Conservation (phyloP, 208 protist genomes). For the Trypanosoma platydactyli region DNA sequence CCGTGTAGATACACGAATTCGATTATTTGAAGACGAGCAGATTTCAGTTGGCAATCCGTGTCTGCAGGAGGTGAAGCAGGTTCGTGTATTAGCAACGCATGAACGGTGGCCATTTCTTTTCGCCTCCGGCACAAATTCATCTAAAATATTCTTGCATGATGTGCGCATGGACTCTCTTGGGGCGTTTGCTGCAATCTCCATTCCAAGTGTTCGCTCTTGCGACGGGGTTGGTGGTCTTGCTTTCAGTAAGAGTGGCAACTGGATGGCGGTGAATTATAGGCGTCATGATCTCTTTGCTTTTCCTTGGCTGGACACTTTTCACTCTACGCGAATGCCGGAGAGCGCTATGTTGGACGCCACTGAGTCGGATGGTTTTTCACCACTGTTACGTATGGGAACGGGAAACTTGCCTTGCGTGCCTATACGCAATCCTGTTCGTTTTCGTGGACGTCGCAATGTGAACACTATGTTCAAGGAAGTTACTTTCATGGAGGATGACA, state of each 20-base stretch:
- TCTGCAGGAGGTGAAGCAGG: conserved; percentile 16
- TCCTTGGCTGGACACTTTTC: conserved; percentile 33
- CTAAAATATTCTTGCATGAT: conserved; percentile 52
- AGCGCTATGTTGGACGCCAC: neutral
- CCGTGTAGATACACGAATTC: conserved; percentile 38
- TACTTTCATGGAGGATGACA: conserved; percentile 51
- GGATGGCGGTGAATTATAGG: conserved; percentile 46
- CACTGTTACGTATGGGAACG: conserved; percentile 8
- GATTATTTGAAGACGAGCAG: conserved; percentile 1
- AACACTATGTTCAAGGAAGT: conserved; percentile 63
- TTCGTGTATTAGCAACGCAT: conserved; percentile 38
- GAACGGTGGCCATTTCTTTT: conserved; percentile 40
- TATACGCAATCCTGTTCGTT: conserved; percentile 4
- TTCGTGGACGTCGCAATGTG: conserved; percentile 36
- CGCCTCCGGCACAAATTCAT: conserved; percentile 36
- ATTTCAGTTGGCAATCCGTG: conserved; percentile 25
- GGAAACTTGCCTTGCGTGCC: conserved; percentile 16
- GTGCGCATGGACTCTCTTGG: conserved; percentile 40
- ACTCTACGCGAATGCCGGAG: neutral
- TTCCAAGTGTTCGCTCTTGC: conserved; percentile 1
- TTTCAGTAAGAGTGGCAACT: conserved; percentile 47
- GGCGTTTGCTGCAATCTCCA: conserved; percentile 34
- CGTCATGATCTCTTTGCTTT: conserved; percentile 40
- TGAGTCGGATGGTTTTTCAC: conserved; percentile 1
- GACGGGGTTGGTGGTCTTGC: conserved; percentile 39